Evolutionary conservation across 495 filamentous ascomycete species (phyloP).

Genomic region (Thozetella sp.): DNA sequence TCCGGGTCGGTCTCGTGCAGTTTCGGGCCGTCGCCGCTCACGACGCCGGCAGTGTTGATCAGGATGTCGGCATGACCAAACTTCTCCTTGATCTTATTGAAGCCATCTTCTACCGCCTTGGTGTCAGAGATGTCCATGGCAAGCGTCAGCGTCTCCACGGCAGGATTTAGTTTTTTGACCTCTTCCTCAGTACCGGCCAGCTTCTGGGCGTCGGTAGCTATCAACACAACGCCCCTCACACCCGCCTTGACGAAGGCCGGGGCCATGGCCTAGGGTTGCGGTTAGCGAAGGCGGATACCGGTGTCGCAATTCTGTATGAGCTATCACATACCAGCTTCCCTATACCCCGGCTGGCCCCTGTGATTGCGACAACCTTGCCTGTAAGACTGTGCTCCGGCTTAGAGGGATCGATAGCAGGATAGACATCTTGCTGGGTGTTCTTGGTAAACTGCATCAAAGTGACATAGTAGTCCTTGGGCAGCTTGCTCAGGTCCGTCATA

Average conservation of each 20-base stretch:
- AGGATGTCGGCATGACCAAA: slow-evolving; percentile 39
- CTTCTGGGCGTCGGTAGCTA: slow-evolving; percentile 1
- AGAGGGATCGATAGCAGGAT: slow-evolving; percentile 39
- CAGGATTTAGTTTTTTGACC: neutral
- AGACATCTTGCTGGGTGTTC: slow-evolving; percentile 41
- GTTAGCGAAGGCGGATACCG: neutral
- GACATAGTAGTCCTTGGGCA: slow-evolving; percentile 20
- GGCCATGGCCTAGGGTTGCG: slow-evolving; percentile 17
- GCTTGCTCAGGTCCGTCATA: slow-evolving; percentile 6
- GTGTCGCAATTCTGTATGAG: neutral
- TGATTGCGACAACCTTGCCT: slow-evolving; percentile 40
- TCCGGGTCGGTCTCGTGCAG: slow-evolving; percentile 20
- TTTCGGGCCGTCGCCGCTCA: slow-evolving; percentile 9
- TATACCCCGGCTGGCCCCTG: slow-evolving; percentile 43
- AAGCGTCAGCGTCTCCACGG: slow-evolving; percentile 1
- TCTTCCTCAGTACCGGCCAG: neutral
- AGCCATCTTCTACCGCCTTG: slow-evolving; percentile 24
- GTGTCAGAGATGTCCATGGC: slow-evolving; percentile 10
- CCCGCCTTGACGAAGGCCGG: slow-evolving; percentile 7
- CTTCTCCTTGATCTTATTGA: slow-evolving; percentile 28
- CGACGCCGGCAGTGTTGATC: slow-evolving; percentile 39
- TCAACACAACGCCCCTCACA: slow-evolving; percentile 1
- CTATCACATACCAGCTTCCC: slow-evolving; percentile 17
- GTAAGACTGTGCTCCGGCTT: slow-evolving; percentile 32
- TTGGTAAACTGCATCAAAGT: slow-evolving; percentile 28